These are phyloP conservation scores for Russula sp. DNA, from an alignment of 768 basidiomycete species.

Conservation along the genomic window DNA sequence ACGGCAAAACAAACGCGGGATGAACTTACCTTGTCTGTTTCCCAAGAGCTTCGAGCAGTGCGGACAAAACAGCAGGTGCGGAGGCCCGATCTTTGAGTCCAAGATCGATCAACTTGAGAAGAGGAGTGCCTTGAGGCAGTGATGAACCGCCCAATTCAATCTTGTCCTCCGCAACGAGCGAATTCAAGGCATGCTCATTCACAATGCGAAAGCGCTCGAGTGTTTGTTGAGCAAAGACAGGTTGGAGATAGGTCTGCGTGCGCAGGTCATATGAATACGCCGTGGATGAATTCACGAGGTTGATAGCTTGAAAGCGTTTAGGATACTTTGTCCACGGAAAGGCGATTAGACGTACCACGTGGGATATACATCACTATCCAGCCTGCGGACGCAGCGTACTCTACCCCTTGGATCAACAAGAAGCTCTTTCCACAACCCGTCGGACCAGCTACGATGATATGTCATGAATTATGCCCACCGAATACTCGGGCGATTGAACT, in stretches of 20 bases:
- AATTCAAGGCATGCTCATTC: slow-evolving; percentile 48
- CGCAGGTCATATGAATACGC: slow-evolving; percentile 70
- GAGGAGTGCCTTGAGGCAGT: slow-evolving; percentile 47
- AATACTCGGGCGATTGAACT: slow-evolving; percentile 33
- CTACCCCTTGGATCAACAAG: slow-evolving; percentile 70
- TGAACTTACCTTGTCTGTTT: slow-evolving; percentile 59
- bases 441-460: slow-evolving; percentile 54
- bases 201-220: slow-evolving; percentile 60
- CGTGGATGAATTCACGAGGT: slow-evolving; percentile 72
- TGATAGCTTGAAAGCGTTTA: slow-evolving; percentile 40
- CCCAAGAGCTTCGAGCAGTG: slow-evolving; percentile 59
- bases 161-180: slow-evolving; percentile 43
- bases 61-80: slow-evolving; percentile 56
- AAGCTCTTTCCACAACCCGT: slow-evolving; percentile 81
- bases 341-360: slow-evolving; percentile 48
- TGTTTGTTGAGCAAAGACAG: slow-evolving; percentile 57
- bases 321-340: not conserved
- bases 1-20: not conserved
- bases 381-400: slow-evolving; percentile 57
- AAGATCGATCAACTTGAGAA: slow-evolving; percentile 55
- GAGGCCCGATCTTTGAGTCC: slow-evolving; percentile 52
- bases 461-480: slow-evolving; percentile 10
- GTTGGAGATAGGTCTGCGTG: slow-evolving; percentile 75
- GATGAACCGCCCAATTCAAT: slow-evolving; percentile 47
- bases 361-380: slow-evolving; percentile 90